Base-by-base conservation (phyloP, 345 rosid genomes). In the Pistacia atlantica region DNA sequence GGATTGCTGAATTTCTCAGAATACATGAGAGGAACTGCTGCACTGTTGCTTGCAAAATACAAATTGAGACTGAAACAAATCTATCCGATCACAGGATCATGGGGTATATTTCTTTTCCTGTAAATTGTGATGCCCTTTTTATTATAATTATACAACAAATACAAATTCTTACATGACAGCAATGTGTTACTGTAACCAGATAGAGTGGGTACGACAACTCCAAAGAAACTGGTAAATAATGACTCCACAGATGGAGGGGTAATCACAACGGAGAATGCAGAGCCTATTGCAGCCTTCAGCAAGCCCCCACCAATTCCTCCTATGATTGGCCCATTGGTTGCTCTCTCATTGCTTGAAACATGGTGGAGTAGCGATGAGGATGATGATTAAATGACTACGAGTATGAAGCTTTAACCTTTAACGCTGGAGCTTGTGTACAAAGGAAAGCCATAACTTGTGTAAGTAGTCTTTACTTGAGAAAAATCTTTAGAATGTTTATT, bases 271-370 rank as follows among this genome's bases (percentile, higher is more conserved):
- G 90, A 80, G 70, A 81, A 81, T 37, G 73, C 76, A 2, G 92
- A 87, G 52, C 92, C 90, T 8, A 71, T 77, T 25, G 89, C 80
- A 56, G 87, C 96, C 68, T 88, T 89, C 73, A 79, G 90, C 73
- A 88, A 80, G 74, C 95, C 91, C 3, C 92, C 88, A 0, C 92
- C 84, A 1, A 73, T 79, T 11, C 82, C 87, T 0, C 92, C 92
- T 10, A 58, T 89, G 58, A 60, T 89, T 1, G 93, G 90, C 62
- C 92, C 93, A 0, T 25, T 90, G 51, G 65, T 91, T 73, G 86
- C 87, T 71, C 83, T 88, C 60, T 88, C 88, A 2, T 75, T 86
- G 80, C 75, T 88, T 11, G 91, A 88, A 22, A 74, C 79, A 12
- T 86, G 84, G 86, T 85, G 81, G 33, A 84, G 80, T 72, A 84